Evolutionary conservation across 805 yeast species (phyloP).

Genomic region (Monosporozyma aquatica): DNA sequence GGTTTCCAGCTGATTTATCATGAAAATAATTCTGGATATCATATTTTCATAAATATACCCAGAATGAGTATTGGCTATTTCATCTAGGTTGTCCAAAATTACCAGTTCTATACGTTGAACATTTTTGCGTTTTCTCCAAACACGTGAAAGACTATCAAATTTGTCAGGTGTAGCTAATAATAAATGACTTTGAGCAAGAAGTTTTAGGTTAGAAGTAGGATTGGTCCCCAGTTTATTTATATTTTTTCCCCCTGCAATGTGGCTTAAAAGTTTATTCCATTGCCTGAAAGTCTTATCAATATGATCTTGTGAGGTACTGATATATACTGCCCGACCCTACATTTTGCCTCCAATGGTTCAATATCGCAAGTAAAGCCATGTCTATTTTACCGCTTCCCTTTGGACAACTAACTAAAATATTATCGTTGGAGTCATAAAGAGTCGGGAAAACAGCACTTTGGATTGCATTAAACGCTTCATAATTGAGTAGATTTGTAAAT

Average conservation of each 20-base stretch:
- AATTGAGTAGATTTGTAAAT: constrained; percentile 37
- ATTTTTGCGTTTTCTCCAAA: constrained; percentile 74
- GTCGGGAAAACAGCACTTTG: constrained; percentile 65
- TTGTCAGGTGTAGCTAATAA: constrained; percentile 72
- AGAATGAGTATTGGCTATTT: constrained; percentile 43
- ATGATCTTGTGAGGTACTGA: constrained; percentile 53
- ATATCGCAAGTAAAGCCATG: constrained; percentile 62
- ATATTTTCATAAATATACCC: constrained; percentile 65
- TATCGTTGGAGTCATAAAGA: constrained; percentile 49
- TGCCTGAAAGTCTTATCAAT: constrained; percentile 37
- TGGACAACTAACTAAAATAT: constrained; percentile 57
- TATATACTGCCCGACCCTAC: constrained; percentile 63
- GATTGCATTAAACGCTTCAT: constrained; percentile 53
- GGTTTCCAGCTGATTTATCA: constrained; percentile 55
- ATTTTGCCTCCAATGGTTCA: constrained; percentile 62
- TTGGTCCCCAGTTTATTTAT: constrained; percentile 50
- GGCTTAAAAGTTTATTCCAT: constrained; percentile 47
- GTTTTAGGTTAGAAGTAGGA: constrained; percentile 41
- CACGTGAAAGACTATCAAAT: constrained; percentile 61
- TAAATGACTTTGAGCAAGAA: constrained; percentile 54
- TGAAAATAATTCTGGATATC: constrained; percentile 62
- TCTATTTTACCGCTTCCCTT: constrained; percentile 71
- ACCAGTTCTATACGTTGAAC: constrained; percentile 59
- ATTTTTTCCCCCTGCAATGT: constrained; percentile 47
- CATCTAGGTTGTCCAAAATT: constrained; percentile 67